Evolutionary conservation across 1,139 yeast species (phyloP).

Genomic region (Kurtzmaniella quercitrusa): DNA sequence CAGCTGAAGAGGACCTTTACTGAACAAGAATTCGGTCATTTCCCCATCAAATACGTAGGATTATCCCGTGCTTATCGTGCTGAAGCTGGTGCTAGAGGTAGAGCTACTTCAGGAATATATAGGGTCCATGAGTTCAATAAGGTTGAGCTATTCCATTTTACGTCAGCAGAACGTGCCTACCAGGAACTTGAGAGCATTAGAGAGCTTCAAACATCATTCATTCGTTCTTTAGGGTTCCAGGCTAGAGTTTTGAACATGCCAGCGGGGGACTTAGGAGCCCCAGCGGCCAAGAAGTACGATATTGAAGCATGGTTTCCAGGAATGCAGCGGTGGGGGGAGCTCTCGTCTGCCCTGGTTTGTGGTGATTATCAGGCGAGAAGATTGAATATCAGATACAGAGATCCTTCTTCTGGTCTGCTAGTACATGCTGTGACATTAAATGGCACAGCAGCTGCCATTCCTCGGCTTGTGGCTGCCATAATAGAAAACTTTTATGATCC

Average conservation of each 20-base stretch:
- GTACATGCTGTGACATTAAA: slow-evolving; percentile 77
- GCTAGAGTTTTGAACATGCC: slow-evolving; percentile 91
- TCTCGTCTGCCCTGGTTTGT: slow-evolving; percentile 89
- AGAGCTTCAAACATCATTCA: slow-evolving; percentile 59
- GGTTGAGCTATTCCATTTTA: slow-evolving; percentile 87
- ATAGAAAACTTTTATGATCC: slow-evolving; percentile 80
- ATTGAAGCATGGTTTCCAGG: slow-evolving; percentile 99
- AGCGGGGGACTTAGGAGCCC: slow-evolving; percentile 85
- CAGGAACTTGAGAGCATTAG: slow-evolving; percentile 58
- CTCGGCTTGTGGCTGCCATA: slow-evolving; percentile 83
- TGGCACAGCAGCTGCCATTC: slow-evolving; percentile 96
- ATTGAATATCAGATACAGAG: slow-evolving; percentile 57
- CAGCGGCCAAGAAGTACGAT: slow-evolving; percentile 88
- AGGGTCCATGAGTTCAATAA: slow-evolving; percentile 98
- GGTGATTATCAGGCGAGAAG: slow-evolving; percentile 88
- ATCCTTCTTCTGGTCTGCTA: slow-evolving; percentile 22
- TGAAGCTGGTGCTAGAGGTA: slow-evolving; percentile 96
- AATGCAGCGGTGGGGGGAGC: slow-evolving; percentile 87
- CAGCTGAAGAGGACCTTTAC: slow-evolving; percentile 24
- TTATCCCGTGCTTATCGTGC: slow-evolving; percentile 87
- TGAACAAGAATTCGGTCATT: slow-evolving; percentile 19
- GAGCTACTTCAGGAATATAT: slow-evolving; percentile 86
- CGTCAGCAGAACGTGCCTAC: slow-evolving; percentile 41
- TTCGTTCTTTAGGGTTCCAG: slow-evolving; percentile 64
- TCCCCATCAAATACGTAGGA: slow-evolving; percentile 69